Percentiles rank a stretch among this genome's conserved stretches.
Conservation (phyloP, 2,329 filamentous ascomycete genomes). For the Phialocephala subalpina region DNA sequence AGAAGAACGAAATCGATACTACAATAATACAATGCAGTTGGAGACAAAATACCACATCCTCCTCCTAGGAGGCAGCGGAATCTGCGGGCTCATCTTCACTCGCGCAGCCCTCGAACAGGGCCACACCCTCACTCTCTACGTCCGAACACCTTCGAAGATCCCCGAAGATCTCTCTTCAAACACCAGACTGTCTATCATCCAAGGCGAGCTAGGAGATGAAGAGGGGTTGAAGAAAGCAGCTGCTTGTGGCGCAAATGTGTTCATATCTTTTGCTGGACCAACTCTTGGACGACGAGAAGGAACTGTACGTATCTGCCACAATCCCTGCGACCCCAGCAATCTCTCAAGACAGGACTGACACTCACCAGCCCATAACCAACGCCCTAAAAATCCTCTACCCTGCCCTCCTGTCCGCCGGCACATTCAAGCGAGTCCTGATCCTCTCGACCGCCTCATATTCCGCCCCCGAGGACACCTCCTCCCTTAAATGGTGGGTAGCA, state of each 20-base stretch:
- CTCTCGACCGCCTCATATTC: conserved; percentile 39
- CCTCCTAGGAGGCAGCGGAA: conserved; percentile 35
- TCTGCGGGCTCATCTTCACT: conserved; percentile 35
- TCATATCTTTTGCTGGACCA: conserved; percentile 38
- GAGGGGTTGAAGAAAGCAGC: conserved; percentile 36
- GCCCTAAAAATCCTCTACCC: conserved; percentile 36
- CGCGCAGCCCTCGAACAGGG: conserved; percentile 37
- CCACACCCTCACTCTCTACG: conserved; percentile 36
- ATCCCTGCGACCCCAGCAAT: not conserved
- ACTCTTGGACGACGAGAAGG: conserved; percentile 32
- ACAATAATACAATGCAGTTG: conserved; percentile 5
- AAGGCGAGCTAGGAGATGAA: conserved; percentile 33
- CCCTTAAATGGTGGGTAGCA: conserved; percentile 34
- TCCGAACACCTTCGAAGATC: conserved; percentile 37
- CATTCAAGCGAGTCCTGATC: conserved; percentile 33
- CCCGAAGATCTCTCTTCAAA: conserved; percentile 35
- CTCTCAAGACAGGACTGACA: conserved; percentile 12
- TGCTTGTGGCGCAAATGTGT: conserved; percentile 33
- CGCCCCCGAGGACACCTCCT: conserved; percentile 32
- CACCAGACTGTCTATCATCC: conserved; percentile 29
- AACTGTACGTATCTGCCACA: conserved; percentile 23
- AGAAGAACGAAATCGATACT: not conserved
- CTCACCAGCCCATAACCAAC: conserved; percentile 33
- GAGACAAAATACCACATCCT: conserved; percentile 34
- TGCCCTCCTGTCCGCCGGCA: conserved; percentile 30